A percentile compares a stretch with the other conserved stretches of the same genome.
Conservation (phyloP, 78 protist species). For the Dictyostelium purpureum region DNA sequence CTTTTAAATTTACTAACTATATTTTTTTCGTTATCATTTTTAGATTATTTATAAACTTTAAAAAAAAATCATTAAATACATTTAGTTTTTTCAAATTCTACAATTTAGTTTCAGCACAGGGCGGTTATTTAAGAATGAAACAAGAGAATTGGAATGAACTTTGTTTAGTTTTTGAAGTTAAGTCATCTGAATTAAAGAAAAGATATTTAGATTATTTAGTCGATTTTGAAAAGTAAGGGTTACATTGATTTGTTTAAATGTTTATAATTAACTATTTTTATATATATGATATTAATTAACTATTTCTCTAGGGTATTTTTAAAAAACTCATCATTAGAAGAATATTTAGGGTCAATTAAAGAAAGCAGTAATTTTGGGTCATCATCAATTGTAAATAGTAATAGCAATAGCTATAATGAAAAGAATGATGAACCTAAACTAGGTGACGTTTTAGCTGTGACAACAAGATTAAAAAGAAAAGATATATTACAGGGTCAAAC, state of each 20-base stretch:
- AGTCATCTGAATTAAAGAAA: constrained; percentile 10
- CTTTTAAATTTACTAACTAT: background rate
- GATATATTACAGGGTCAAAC: background rate
- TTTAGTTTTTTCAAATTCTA: constrained; percentile 6
- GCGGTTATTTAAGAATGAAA: background rate
- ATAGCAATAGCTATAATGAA: background rate
- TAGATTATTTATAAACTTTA: constrained; percentile 14
- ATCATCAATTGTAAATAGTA: background rate
- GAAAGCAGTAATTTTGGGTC: background rate
- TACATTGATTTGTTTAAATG: background rate
- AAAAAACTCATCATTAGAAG: constrained; percentile 14
- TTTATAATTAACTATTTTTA: background rate
- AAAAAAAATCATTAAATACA: background rate
- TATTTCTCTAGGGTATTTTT: background rate
- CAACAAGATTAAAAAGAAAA: constrained; percentile 24
- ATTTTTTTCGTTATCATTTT: background rate
- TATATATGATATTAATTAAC: background rate
- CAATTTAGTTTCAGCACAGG: background rate
- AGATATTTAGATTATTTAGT: background rate
- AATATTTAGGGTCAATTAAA: background rate
- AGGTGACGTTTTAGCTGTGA: background rate
- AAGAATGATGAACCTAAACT: background rate
- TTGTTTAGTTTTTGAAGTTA: background rate
- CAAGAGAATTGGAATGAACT: background rate
- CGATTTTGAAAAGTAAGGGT: constrained; percentile 6